phyloP scores from a whole-genome alignment of 2,329 filamentous ascomycete species.

The Coniochaeta prunicola region DNA sequence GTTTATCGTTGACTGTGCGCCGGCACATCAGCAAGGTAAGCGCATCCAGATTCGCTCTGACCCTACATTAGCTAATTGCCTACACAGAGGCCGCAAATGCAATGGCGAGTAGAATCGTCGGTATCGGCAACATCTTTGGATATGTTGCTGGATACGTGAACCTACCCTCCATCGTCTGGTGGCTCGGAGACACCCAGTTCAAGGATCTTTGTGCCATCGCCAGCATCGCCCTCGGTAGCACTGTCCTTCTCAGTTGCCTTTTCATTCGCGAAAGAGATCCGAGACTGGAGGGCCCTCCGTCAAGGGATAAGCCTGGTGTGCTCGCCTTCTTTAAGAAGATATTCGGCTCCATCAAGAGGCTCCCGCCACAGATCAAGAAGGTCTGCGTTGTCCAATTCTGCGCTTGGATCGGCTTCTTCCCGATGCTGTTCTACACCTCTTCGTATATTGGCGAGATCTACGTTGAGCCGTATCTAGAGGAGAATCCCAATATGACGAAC shows the following conservation, averaged over 20 bases:
- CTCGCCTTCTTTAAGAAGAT: constrained; percentile 74
- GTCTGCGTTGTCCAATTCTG: constrained; percentile 80
- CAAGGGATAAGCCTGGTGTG: constrained; percentile 56
- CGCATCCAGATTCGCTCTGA: neutral
- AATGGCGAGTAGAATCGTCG: constrained; percentile 83
- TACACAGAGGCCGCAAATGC: constrained; percentile 72
- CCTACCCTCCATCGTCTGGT: constrained; percentile 66
- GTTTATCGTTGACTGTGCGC: constrained; percentile 89
- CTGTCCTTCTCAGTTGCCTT: constrained; percentile 62
- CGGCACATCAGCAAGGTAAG: constrained; percentile 74
- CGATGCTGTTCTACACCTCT: constrained; percentile 90
- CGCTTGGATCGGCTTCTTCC: constrained; percentile 94
- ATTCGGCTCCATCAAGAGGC: constrained; percentile 64
- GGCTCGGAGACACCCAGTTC: constrained; percentile 83
- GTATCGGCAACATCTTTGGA: constrained; percentile 83
- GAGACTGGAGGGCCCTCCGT: constrained; percentile 57
- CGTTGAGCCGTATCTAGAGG: constrained; percentile 70
- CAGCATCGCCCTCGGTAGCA: constrained; percentile 61
- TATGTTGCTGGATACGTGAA: constrained; percentile 83
- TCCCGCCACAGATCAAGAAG: constrained; percentile 74
- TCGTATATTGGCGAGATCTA: constrained; percentile 93
- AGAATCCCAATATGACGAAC: constrained; percentile 70
- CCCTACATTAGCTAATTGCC: constrained; percentile 6
- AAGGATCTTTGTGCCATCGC: constrained; percentile 86
- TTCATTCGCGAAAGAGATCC: constrained; percentile 76